These are phyloP conservation scores for Termitomyces sp. DNA, from an alignment of 768 basidiomycete genomes.

Conservation along the genomic window DNA sequence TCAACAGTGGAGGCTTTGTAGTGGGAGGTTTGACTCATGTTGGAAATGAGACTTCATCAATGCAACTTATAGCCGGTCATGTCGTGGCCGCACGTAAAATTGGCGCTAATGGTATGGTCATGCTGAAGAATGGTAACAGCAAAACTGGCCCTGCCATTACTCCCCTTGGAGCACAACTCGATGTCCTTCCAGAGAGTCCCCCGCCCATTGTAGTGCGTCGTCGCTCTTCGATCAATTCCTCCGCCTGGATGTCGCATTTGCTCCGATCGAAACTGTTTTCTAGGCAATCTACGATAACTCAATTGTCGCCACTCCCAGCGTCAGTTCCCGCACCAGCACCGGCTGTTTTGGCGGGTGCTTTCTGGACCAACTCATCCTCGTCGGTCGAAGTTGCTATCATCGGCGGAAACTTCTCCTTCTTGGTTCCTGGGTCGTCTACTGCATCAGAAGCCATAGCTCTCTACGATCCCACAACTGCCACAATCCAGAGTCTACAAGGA, in stretches of 20 bases:
- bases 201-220: constrained; percentile 27
- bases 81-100: constrained; percentile 50
- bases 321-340: constrained; percentile 59
- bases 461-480: constrained; percentile 53
- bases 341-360: constrained; percentile 78
- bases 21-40: constrained; percentile 67
- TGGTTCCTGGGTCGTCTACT: constrained; percentile 29
- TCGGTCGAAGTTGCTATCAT: constrained; percentile 64
- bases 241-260: constrained; percentile 45
- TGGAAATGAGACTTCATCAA: constrained; percentile 53
- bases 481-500: constrained; percentile 51
- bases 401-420: constrained; percentile 85
- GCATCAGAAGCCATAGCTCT: constrained; percentile 56
- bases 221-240: constrained; percentile 26
- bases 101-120: constrained; percentile 76
- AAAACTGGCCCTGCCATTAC: constrained; percentile 49
- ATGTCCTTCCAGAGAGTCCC: constrained; percentile 25
- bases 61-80: constrained; percentile 68
- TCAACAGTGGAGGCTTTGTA: constrained; percentile 68
- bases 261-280: constrained; percentile 38
- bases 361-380: constrained; percentile 81
- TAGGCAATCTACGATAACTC: constrained; percentile 44
- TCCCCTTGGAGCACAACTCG: constrained; percentile 57
- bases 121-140: constrained; percentile 59
- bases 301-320: constrained; percentile 49